Conservation (phyloP, 768 basidiomycete genomes). For the Epithele typhae region DNA sequence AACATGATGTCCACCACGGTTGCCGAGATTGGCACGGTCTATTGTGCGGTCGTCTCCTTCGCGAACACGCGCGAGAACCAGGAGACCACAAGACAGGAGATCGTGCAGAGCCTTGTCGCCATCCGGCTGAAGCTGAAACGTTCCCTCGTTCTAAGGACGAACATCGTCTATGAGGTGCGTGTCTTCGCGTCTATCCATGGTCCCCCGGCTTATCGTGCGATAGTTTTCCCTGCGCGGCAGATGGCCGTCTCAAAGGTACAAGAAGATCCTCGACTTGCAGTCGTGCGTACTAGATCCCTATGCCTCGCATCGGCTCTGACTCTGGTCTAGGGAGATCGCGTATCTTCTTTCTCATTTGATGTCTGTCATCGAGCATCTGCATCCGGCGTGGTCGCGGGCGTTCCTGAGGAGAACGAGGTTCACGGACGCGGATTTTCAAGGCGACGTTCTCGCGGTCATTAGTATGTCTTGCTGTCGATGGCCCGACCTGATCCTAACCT, state of each 20-base stretch:
- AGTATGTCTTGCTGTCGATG: conserved; percentile 36
- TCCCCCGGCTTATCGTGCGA: background rate
- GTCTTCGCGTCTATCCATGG: background rate
- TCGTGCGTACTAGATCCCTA: conserved; percentile 41
- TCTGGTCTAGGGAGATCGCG: conserved; percentile 52
- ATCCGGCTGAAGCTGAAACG: conserved; percentile 70
- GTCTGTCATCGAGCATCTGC: conserved; percentile 68
- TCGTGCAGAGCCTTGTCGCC: conserved; percentile 65
- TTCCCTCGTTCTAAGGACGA: conserved; percentile 49
- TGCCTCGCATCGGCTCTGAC: background rate
- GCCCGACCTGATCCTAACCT: background rate
- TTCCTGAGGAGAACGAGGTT: conserved; percentile 73
- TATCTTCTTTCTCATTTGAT: conserved; percentile 69
- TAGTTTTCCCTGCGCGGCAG: conserved; percentile 73
- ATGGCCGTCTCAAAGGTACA: conserved; percentile 81
- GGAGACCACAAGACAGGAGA: conserved; percentile 47
- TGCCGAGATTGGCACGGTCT: conserved; percentile 61
- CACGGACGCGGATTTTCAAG: conserved; percentile 76
- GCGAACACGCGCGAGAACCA: conserved; percentile 47
- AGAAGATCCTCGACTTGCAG: conserved; percentile 62
- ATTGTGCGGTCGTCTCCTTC: conserved; percentile 74
- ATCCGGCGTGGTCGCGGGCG: conserved; percentile 73
- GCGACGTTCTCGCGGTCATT: conserved; percentile 79
- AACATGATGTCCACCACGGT: conserved; percentile 63
- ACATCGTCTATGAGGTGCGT: conserved; percentile 64